Conservation (phyloP, 345 rosid genomes). For the Geranium brycei region DNA sequence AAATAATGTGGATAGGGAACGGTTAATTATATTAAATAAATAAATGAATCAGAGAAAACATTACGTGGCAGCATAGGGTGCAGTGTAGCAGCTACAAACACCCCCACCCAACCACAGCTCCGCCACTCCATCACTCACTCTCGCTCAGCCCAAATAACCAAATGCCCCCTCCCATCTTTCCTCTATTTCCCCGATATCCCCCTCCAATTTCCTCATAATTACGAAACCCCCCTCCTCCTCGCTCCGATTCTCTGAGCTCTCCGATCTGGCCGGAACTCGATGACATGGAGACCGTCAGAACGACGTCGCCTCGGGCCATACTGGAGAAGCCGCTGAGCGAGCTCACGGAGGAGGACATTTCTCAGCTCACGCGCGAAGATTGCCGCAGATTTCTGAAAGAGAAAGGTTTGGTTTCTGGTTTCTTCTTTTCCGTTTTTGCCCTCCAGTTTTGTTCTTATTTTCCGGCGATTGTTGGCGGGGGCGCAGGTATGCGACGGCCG, state of each 20-base stretch:
- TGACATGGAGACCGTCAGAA: constrained; percentile 17
- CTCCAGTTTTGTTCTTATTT: neutral
- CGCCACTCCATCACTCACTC: neutral
- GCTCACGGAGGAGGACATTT: constrained; percentile 88
- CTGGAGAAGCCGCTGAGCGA: constrained; percentile 70
- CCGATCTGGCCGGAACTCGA: too few relatives aligned
- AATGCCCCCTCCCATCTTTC: constrained; percentile 12
- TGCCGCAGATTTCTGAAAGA: constrained; percentile 86
- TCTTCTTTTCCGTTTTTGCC: neutral
- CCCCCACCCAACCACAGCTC: constrained; percentile 15
- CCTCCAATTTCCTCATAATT: too few relatives aligned
- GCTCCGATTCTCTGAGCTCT: neutral
- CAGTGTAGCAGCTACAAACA: too few relatives aligned
- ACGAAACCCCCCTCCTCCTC: constrained; percentile 7
- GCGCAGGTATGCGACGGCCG: constrained; percentile 84
- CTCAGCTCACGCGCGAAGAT: constrained; percentile 94
- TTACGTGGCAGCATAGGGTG: constrained; percentile 90
- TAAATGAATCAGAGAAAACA: constrained; percentile 11
- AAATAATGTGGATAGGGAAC: neutral
- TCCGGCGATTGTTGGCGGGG: constrained; percentile 12
- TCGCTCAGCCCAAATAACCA: neutral
- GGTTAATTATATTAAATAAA: neutral
- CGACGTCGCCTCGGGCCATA: constrained; percentile 44
- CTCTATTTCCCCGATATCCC: neutral
- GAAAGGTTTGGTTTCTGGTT: constrained; percentile 33